Conservation (phyloP, 768 basidiomycete species). For the Kwoniella sp. region DNA sequence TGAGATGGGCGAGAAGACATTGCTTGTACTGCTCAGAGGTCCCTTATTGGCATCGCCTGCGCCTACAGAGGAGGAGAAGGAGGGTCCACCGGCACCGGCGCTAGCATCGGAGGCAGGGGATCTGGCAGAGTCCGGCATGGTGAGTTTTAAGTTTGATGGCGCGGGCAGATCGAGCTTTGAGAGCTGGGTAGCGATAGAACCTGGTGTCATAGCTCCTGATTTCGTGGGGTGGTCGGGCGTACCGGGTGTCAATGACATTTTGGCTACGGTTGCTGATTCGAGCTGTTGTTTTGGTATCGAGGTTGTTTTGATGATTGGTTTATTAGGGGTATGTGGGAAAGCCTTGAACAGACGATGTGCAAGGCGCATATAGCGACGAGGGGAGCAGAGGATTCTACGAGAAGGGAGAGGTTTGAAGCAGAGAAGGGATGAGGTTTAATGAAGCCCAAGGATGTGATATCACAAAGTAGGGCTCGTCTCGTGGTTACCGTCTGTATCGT, state of each 20-base stretch:
- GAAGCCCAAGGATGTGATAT: background rate
- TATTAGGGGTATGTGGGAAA: slow-evolving; percentile 7
- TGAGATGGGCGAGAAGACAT: slow-evolving; percentile 16
- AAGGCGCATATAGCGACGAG: slow-evolving; percentile 17
- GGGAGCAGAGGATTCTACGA: background rate
- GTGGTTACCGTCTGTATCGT: too few species aligned
- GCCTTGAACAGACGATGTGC: slow-evolving; percentile 15
- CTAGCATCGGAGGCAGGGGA: background rate
- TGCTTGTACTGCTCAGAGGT: slow-evolving; percentile 1
- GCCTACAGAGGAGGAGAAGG: too few species aligned
- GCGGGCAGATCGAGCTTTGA: slow-evolving; percentile 52
- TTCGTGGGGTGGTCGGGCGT: slow-evolving; percentile 25
- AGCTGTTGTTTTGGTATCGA: background rate
- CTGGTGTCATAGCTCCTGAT: slow-evolving; percentile 42
- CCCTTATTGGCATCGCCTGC: too few species aligned
- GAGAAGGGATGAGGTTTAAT: background rate
- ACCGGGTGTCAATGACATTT: slow-evolving; percentile 36
- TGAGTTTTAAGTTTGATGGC: slow-evolving; percentile 37
- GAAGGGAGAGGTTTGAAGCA: background rate
- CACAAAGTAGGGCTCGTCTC: too few species aligned
- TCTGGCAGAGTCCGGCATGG: slow-evolving; percentile 16
- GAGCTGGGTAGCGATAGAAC: slow-evolving; percentile 47
- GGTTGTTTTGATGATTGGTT: background rate
- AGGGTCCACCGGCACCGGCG: background rate
- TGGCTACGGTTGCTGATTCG: background rate